Conservation (phyloP, 768 basidiomycete genomes). For the Vararia minispora region DNA sequence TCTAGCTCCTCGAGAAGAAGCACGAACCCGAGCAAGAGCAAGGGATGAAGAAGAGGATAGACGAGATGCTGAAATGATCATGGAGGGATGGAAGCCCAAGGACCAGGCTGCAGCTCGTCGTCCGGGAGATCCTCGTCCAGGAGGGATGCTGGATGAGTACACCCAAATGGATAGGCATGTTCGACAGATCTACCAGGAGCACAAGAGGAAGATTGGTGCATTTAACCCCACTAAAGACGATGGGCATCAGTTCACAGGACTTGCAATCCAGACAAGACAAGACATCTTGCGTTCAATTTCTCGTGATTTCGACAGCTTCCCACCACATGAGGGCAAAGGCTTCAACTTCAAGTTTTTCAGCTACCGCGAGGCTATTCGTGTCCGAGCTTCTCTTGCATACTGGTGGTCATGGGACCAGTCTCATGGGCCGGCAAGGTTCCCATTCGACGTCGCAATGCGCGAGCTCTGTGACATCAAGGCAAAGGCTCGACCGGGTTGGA, state of each 20-base stretch:
- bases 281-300: slow-evolving; percentile 35
- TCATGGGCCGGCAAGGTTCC: slow-evolving; percentile 25
- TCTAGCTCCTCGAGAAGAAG: too few species aligned
- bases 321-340: slow-evolving; percentile 14
- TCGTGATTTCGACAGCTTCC: slow-evolving; percentile 25
- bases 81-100: too few species aligned
- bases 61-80: too few species aligned
- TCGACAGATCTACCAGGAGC: too few species aligned
- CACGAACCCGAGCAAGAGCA: too few species aligned
- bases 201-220: slow-evolving; percentile 4
- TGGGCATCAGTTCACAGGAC: slow-evolving; percentile 23
- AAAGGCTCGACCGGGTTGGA: slow-evolving; percentile 26
- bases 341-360: slow-evolving; percentile 19
- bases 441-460: slow-evolving; percentile 45
- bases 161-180: too few species aligned
- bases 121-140: too few species aligned
- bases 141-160: too few species aligned
- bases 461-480: slow-evolving; percentile 44
- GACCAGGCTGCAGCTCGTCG: too few species aligned
- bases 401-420: slow-evolving; percentile 21
- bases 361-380: slow-evolving; percentile 21
- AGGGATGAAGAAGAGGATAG: too few species aligned
- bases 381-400: slow-evolving; percentile 46
- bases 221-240: too few species aligned
- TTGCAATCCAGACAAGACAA: slow-evolving; percentile 34